phyloP scores from a whole-genome alignment of 306 rosid genomes.

The Rubus idaeus region DNA sequence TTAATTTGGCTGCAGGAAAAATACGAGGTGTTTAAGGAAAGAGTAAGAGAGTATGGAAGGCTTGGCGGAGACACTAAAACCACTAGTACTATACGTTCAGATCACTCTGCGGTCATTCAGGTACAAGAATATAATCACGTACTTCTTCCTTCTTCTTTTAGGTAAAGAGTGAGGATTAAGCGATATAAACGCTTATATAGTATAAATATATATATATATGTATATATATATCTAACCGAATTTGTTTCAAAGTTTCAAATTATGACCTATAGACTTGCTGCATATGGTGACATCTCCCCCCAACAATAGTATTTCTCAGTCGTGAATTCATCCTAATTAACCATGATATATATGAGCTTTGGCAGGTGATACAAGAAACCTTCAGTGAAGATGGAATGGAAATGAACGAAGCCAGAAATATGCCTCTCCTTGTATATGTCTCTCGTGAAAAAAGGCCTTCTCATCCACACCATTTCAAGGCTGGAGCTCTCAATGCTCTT shows the following conservation, averaged over 20 bases:
- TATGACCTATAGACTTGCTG: no score
- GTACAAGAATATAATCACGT: slow-evolving; percentile 20
- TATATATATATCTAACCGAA: no score
- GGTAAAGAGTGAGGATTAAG: no score
- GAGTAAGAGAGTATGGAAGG: slow-evolving; percentile 21
- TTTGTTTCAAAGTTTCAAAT: no score
- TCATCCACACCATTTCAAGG: slow-evolving; percentile 66
- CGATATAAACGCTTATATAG: not conserved
- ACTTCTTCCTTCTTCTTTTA: no score
- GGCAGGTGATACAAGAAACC: slow-evolving; percentile 25
- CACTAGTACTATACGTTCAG: slow-evolving; percentile 4
- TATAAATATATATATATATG: no score
- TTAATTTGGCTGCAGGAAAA: slow-evolving; percentile 40
- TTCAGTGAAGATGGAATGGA: not conserved
- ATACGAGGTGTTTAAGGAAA: slow-evolving; percentile 42
- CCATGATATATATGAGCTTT: not conserved
- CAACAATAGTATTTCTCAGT: no score
- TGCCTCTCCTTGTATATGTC: slow-evolving; percentile 64
- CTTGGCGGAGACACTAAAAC: slow-evolving; percentile 24
- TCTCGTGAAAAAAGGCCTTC: slow-evolving; percentile 53
- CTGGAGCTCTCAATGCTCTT: slow-evolving; percentile 73
- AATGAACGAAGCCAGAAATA: not conserved
- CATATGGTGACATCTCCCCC: no score
- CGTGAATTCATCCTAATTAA: not conserved
- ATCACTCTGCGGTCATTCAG: slow-evolving; percentile 54